These are phyloP conservation scores for Raddia distichophylla DNA, from an alignment of 176 grass and related monocot species.

Conservation along the genomic window DNA sequence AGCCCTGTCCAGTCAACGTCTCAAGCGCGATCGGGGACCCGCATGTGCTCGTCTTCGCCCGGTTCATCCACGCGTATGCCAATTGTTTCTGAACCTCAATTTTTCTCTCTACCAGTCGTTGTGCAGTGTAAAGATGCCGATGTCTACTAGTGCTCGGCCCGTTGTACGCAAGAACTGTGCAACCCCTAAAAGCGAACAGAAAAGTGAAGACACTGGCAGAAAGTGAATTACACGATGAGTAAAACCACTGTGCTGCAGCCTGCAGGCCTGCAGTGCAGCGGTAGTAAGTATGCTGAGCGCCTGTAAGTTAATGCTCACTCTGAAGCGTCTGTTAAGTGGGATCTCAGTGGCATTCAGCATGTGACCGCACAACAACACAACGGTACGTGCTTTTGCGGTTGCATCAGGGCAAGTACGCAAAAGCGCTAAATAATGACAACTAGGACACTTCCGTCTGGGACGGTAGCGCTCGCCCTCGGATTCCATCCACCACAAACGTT, in stretches of 20 bases:
- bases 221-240: not conserved
- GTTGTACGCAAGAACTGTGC: not conserved
- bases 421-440: not conserved
- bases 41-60: not conserved
- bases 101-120: not conserved
- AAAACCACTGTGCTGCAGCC: not conserved
- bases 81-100: not conserved
- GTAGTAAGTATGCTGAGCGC: not conserved
- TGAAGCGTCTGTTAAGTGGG: constrained; percentile 21
- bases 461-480: constrained; percentile 28
- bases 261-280: too few species aligned
- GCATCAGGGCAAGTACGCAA: not conserved
- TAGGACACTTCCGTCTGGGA: constrained; percentile 13
- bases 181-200: not conserved
- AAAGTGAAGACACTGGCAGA: not conserved
- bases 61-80: constrained; percentile 9
- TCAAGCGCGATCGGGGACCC: not conserved
- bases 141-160: not conserved
- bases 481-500: constrained; percentile 17
- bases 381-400: not conserved
- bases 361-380: constrained; percentile 31
- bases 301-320: not conserved
- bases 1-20: constrained; percentile 22
- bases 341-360: constrained; percentile 19
- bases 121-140: not conserved